Conservation (phyloP, 805 yeast species). For the Middelhovenomyces tepae region DNA sequence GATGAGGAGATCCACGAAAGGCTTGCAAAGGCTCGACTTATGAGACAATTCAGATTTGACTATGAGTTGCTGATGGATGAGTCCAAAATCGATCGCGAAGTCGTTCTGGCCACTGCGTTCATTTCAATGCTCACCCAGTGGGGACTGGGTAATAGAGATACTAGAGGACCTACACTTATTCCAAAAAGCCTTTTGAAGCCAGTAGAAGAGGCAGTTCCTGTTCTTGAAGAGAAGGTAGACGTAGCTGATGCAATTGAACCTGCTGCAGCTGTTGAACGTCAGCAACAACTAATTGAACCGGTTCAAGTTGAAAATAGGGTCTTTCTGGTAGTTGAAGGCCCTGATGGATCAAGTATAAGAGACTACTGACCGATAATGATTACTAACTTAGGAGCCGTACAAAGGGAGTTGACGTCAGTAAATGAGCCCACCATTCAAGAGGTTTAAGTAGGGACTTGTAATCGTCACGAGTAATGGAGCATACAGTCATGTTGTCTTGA, state of each 20-base stretch:
- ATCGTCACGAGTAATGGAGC: no score
- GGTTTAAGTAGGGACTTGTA: no score
- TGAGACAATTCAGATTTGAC: constrained; percentile 53
- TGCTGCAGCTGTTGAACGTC: constrained; percentile 1
- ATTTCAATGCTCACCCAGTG: constrained; percentile 60
- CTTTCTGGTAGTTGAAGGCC: constrained; percentile 7
- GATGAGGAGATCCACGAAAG: constrained; percentile 45
- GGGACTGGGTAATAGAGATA: constrained; percentile 49
- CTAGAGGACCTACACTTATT: constrained; percentile 43
- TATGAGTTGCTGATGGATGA: constrained; percentile 49
- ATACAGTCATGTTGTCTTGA: no score
- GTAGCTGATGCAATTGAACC: constrained; percentile 1
- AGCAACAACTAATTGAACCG: not conserved
- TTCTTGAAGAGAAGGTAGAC: constrained; percentile 1
- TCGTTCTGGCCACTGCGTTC: constrained; percentile 53
- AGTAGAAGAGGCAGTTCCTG: not conserved
- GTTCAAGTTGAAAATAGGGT: constrained; percentile 8
- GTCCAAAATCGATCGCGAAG: constrained; percentile 37
- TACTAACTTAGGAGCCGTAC: no score
- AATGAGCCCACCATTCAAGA: no score
- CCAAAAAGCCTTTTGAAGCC: no score
- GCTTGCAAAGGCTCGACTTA: constrained; percentile 45
- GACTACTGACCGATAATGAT: no score
- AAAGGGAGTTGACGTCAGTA: no score
- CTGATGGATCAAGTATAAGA: constrained; percentile 6